Evolutionary conservation across 352 stramenopile species (phyloP).

Genomic region (Globisporangium mamillatum): DNA sequence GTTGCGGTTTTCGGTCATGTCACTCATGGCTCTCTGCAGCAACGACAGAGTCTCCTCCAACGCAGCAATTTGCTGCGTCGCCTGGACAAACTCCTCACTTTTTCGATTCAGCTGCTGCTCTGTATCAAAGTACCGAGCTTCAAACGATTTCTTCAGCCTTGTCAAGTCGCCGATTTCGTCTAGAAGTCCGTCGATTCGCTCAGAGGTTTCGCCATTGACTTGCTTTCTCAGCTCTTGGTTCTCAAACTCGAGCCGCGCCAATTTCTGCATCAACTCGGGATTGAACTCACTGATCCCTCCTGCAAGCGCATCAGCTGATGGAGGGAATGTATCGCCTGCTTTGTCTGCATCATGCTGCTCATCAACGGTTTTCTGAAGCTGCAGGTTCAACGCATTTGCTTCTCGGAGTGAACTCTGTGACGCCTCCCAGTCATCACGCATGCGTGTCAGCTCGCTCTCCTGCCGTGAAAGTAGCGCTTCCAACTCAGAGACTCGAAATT

Average conservation of each 20-base stretch:
- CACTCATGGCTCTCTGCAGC: background rate
- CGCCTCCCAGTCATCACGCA: constrained; percentile 29
- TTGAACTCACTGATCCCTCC: constrained; percentile 62
- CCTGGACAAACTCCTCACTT: constrained; percentile 13
- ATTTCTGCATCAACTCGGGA: constrained; percentile 61
- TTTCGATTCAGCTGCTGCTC: constrained; percentile 20
- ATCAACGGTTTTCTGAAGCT: constrained; percentile 47
- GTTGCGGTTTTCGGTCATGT: background rate
- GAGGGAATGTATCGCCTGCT: background rate
- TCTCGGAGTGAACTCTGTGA: constrained; percentile 34
- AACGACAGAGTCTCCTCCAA: background rate
- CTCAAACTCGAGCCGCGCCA: constrained; percentile 54
- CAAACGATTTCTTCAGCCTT: constrained; percentile 71
- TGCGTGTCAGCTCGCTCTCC: constrained; percentile 25
- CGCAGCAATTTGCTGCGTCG: constrained; percentile 5
- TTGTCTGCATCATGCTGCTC: constrained; percentile 19
- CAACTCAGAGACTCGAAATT: constrained; percentile 62
- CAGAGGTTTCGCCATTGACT: constrained; percentile 47
- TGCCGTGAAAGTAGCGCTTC: constrained; percentile 36
- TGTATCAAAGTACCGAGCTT: constrained; percentile 63
- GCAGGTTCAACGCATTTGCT: constrained; percentile 34
- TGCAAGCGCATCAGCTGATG: constrained; percentile 14
- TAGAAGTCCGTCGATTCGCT: constrained; percentile 49
- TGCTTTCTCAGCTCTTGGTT: constrained; percentile 50
- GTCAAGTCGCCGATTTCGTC: constrained; percentile 57